Evolutionary conservation across 169 alveolate genomes (phyloP).

Genomic region (Plasmodium gaboni): DNA sequence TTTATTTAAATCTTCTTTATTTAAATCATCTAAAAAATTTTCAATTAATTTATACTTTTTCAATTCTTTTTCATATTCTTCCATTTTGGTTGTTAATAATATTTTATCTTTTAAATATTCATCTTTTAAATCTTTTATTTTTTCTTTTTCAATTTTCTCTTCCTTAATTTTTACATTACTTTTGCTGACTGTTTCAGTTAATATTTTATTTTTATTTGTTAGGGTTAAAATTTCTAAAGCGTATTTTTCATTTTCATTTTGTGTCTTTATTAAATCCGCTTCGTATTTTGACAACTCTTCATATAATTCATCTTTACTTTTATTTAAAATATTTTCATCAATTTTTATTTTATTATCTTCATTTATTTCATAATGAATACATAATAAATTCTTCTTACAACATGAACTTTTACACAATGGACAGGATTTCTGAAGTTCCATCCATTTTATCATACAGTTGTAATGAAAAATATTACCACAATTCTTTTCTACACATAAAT

Average conservation of each 20-base stretch:
- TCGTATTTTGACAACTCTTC: conserved; percentile 42
- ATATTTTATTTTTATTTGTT: conserved; percentile 66
- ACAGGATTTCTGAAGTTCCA: conserved; percentile 34
- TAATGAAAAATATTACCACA: conserved; percentile 72
- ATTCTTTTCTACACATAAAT: conserved; percentile 68
- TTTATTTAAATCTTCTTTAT: conserved; percentile 65
- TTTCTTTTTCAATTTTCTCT: conserved; percentile 41
- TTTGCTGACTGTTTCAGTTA: conserved; percentile 38
- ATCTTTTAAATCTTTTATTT: conserved; percentile 69
- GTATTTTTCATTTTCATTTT: conserved; percentile 68
- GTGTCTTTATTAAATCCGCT: conserved; percentile 33
- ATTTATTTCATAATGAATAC: conserved; percentile 50
- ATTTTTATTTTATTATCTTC: conserved; percentile 39
- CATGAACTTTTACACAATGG: conserved; percentile 48
- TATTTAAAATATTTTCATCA: conserved; percentile 21
- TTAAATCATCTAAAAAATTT: conserved; percentile 55
- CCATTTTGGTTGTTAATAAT: conserved; percentile 48
- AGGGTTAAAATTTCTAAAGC: conserved; percentile 48
- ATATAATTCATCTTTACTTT: conserved; percentile 57
- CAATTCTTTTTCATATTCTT: conserved; percentile 74
- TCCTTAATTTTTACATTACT: conserved; percentile 50
- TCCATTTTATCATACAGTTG: conserved; percentile 57
- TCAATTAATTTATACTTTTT: conserved; percentile 44
- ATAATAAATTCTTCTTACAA: conserved; percentile 34
- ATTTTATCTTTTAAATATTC: conserved; percentile 66